These are phyloP conservation scores for Tillandsia leiboldiana DNA, from an alignment of 176 grass and related monocot species.

Conservation along the genomic window DNA sequence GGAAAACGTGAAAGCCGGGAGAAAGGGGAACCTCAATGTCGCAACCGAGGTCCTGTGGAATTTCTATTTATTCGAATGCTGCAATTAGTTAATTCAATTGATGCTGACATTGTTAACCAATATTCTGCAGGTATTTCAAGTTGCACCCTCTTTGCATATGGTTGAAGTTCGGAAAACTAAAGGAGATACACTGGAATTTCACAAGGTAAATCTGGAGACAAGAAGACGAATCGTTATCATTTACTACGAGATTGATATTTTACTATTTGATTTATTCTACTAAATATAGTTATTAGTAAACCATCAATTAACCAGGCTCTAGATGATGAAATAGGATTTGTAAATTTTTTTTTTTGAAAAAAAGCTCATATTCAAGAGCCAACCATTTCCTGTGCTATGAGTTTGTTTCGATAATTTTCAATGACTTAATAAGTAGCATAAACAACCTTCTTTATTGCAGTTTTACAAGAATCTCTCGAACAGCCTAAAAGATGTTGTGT, in stretches of 20 bases:
- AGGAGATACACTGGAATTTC: constrained; percentile 94
- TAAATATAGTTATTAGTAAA: too few relatives aligned
- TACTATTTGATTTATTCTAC: background rate
- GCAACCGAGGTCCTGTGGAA: constrained; percentile 62
- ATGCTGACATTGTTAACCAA: constrained; percentile 2
- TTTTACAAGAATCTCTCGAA: constrained; percentile 6
- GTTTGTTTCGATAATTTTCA: too few relatives aligned
- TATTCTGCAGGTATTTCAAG: constrained; percentile 74
- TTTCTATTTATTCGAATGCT: constrained; percentile 11
- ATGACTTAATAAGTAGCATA: background rate
- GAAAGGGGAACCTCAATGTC: constrained; percentile 99
- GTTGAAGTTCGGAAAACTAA: constrained; percentile 90
- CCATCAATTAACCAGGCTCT: too few relatives aligned
- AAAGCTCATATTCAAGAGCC: too few relatives aligned
- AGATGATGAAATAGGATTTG: too few relatives aligned
- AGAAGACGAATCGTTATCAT: background rate
- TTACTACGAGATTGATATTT: constrained; percentile 7
- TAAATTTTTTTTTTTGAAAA: too few relatives aligned
- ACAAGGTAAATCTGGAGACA: constrained; percentile 43
- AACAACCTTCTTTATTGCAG: background rate
- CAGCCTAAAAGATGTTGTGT: constrained; percentile 11
- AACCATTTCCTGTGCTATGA: too few relatives aligned
- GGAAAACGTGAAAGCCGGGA: constrained; percentile 85
- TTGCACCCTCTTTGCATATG: constrained; percentile 88
- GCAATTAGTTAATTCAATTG: too few relatives aligned